Conservation (phyloP, 352 stramenopile genomes). For the Phytophthora capsici region DNA sequence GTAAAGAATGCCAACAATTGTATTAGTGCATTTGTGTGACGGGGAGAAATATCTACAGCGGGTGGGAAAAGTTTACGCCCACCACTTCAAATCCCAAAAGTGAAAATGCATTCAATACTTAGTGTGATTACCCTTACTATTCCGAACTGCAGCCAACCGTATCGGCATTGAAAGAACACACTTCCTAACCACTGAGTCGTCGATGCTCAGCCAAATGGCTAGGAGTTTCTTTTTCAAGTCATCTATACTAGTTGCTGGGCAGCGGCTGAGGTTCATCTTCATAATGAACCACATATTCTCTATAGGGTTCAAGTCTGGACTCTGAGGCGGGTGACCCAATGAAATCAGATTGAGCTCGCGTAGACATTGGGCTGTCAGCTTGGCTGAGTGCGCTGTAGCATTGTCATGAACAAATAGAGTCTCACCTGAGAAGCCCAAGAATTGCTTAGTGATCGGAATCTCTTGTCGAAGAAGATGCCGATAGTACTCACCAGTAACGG, state of each 20-base stretch:
- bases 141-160: background rate
- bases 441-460: slow-evolving; percentile 1
- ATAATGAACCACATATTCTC: slow-evolving; percentile 9
- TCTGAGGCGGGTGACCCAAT: slow-evolving; percentile 5
- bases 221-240: background rate
- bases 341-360: too few species aligned
- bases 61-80: too few species aligned
- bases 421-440: too few species aligned
- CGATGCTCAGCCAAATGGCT: background rate
- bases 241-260: slow-evolving; percentile 1
- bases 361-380: too few species aligned
- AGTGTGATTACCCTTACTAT: background rate
- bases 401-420: too few species aligned
- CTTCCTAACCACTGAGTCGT: background rate
- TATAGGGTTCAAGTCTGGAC: slow-evolving; percentile 14
- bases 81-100: too few species aligned
- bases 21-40: too few species aligned
- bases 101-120: background rate
- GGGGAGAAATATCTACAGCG: too few species aligned
- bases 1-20: too few species aligned
- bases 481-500: slow-evolving; percentile 6
- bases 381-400: too few species aligned
- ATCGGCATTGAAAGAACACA: background rate
- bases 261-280: background rate
- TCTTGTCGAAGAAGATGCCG: background rate